These are phyloP conservation scores for Tylopilus vinaceipallidus DNA, from an alignment of 768 basidiomycete species.

Conservation along the genomic window DNA sequence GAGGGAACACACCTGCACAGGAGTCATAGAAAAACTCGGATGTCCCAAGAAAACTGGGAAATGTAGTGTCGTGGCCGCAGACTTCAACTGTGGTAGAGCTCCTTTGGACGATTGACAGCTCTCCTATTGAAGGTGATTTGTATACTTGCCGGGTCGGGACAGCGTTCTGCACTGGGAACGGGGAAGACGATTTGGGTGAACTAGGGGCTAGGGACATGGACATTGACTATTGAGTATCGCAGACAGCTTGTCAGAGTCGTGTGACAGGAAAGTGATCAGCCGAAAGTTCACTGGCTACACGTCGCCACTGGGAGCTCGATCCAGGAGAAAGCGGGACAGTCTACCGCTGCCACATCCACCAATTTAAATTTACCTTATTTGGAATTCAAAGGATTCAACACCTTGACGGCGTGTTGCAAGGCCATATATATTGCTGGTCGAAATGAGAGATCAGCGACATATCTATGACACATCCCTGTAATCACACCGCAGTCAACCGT, in stretches of 20 bases:
- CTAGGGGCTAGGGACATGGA: conserved; percentile 13
- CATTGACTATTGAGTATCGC: neutral
- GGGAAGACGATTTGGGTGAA: neutral
- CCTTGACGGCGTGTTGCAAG: neutral
- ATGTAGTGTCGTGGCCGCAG: conserved; percentile 52
- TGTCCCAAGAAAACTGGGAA: conserved; percentile 46
- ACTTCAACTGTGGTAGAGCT: conserved; percentile 65
- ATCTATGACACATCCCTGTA: conserved; percentile 7
- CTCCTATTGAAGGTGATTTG: conserved; percentile 18
- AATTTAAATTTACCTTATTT: conserved; percentile 13
- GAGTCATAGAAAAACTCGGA: conserved; percentile 68
- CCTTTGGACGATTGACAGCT: conserved; percentile 37
- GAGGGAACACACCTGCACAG: conserved; percentile 54
- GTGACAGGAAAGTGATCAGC: no score
- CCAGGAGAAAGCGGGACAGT: no score
- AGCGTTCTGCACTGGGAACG: neutral
- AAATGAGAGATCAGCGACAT: neutral
- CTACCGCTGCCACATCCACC: no score
- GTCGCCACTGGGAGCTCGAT: no score
- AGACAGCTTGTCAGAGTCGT: neutral
- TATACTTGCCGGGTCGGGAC: neutral
- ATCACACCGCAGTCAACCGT: conserved; percentile 6
- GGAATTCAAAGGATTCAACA: neutral
- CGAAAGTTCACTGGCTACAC: no score
- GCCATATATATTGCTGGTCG: conserved; percentile 6